phyloP scores from a whole-genome alignment of 2,329 filamentous ascomycete species.

The Coniochaeta sp. region DNA sequence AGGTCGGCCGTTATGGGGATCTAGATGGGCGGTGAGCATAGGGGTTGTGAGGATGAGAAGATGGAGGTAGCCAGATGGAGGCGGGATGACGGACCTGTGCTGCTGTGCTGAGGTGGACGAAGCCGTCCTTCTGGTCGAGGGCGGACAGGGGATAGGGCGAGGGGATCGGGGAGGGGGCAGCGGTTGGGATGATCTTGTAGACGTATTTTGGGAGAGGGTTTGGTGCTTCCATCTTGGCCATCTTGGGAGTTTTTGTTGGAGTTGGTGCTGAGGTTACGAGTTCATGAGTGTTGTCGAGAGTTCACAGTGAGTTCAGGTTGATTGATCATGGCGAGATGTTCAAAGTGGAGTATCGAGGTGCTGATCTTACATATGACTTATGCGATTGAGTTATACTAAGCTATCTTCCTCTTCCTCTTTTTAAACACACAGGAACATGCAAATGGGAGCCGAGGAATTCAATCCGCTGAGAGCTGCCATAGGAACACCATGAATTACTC shows the following conservation, averaged over 20 bases:
- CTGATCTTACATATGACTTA: too few relatives aligned
- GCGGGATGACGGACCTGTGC: constrained; percentile 33
- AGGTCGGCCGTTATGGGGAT: constrained; percentile 35
- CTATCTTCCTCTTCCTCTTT: neutral
- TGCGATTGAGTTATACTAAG: too few relatives aligned
- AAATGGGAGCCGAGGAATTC: too few relatives aligned
- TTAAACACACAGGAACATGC: too few relatives aligned
- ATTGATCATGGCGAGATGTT: too few relatives aligned
- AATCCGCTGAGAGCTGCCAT: too few relatives aligned
- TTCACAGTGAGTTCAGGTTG: neutral
- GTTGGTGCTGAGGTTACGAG: neutral
- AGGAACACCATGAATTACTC: too few relatives aligned
- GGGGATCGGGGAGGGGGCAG: constrained; percentile 47
- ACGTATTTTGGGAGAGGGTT: constrained; percentile 33
- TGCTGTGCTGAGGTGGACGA: constrained; percentile 52
- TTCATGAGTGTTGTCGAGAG: neutral
- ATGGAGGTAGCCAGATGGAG: neutral
- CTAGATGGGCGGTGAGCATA: constrained; percentile 16
- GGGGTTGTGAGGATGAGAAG: neutral
- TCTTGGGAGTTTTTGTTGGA: too few relatives aligned
- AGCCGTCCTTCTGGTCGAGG: constrained; percentile 53
- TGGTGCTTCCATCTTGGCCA: neutral
- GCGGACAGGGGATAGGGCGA: constrained; percentile 48
- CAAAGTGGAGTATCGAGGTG: neutral
- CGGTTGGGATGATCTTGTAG: constrained; percentile 53